Base-by-base conservation (phyloP, 768 basidiomycete species). In the Roridomyces roridus region DNA sequence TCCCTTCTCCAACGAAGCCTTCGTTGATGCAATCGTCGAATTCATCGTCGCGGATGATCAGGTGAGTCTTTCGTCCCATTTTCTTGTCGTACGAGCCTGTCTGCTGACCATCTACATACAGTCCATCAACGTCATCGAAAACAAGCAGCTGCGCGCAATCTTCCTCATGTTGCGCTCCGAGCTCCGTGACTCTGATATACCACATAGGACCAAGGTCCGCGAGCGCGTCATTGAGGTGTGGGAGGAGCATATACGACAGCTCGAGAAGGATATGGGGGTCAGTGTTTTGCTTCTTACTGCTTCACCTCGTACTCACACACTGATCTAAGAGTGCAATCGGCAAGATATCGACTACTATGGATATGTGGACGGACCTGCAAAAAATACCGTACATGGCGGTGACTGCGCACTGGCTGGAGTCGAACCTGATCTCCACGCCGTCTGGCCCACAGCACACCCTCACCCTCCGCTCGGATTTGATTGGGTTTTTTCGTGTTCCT, bases 381-480 rank as follows among this genome's bases (percentile, higher is more conserved):
- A 61, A 71, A 7, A 25, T 40, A 1, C 68, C 77, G 11, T 80
- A 67, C 60, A 78, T 80, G 75, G 79, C 75, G 11, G 69, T 78
- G 0, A 80, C 77, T 3, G 75, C 70, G 1, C 79, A 80, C 47
- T 81, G 73, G 75, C 71, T 78, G 31, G 47, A 76, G 44, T 45
- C 55, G 3, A 53, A 42, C 12, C 12, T 47, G 0, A 50, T 63
- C 4, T 41, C n/a, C 68, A 69, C 24, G 14, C 56, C 4, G 37
- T 62, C 17, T 65, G 74, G 23, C 48, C 60, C 18, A 7, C 54
- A 61, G 4, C 67, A 74, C 23, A 60, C 64, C 10, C 59, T 65
- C 0, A 45, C 21, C 2, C 57, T 76, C 1, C 64, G 70, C 7
- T 62, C 74, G 4, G 71, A 72, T 20, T 63, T 80, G 0, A 69